Base-by-base conservation (phyloP, 345 rosid genomes). In the Bruguiera gymnorhiza region DNA sequence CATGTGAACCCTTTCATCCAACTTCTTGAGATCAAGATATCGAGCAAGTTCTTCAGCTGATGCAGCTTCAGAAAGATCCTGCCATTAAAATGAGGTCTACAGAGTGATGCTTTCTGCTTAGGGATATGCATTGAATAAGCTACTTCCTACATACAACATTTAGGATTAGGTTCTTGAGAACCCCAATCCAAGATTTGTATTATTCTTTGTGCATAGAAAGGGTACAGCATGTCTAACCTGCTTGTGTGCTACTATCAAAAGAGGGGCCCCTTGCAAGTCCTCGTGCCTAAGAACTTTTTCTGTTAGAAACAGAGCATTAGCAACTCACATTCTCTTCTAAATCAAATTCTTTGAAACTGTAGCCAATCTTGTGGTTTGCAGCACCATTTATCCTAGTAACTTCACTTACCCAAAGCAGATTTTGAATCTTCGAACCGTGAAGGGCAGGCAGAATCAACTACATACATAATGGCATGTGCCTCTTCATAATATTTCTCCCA, bases 401-500 rank as follows among this genome's bases (percentile, higher is more conserved):
- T 32, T 66, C 11, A 59, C 81, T 70, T 67, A 88, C 99, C 99
- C 67, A 96, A 80, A 48, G 97, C 89, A 79, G 88, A 86, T 82
- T 96, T 90, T 54, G 95, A 79, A 75, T 96, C 98, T 85, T 96
- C 96, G 73, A 96, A 96, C 57, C 96, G 92, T 23, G 89, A 77
- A 26, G 96, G 95, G 79, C 84, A 86, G 74, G 93, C 84, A 43
- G 95, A 97, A 84, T 96, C 97, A 20, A 96, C 90, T 65, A 92
- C 87, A 75, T 77, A 96, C 70, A 92, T 76, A 75, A 92, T 73
- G 30, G 99, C 98, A 68, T 96, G 99, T 67, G 98, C 93, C 84
- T 92, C 98, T 81, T 96, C 97, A 65, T 87, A 96, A 71, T 96
- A 96, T 83, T 96, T 96, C 82, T 96, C 99, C 98, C 97, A 96